Evolutionary conservation across 805 yeast species (phyloP).

Genomic region (Metschnikowia picachoensis): DNA sequence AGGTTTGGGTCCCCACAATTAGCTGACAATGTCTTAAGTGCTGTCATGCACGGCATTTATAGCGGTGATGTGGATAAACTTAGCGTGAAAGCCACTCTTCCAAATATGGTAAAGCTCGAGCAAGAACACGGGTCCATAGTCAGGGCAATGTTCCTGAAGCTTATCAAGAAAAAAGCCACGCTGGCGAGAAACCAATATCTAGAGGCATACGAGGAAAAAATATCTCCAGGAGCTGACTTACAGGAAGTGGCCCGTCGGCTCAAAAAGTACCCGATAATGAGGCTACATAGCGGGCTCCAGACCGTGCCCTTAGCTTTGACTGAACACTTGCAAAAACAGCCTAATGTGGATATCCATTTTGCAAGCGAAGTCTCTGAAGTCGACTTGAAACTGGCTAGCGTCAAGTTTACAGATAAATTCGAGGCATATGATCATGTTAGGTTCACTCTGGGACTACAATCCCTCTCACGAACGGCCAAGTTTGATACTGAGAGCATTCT

Average conservation of each 20-base stretch:
- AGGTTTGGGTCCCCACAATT: constrained; percentile 58
- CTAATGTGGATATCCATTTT: constrained; percentile 41
- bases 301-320: constrained; percentile 45
- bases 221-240: constrained; percentile 42
- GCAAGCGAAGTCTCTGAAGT: constrained; percentile 23
- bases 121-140: constrained; percentile 54
- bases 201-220: constrained; percentile 33
- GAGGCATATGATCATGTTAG: constrained; percentile 51
- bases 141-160: constrained; percentile 39
- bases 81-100: constrained; percentile 62
- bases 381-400: constrained; percentile 16
- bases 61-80: constrained; percentile 65
- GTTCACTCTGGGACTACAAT: constrained; percentile 50
- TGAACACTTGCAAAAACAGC: constrained; percentile 29
- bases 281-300: constrained; percentile 54
- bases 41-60: constrained; percentile 83
- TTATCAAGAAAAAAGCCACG: constrained; percentile 11
- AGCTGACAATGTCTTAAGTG: constrained; percentile 64
- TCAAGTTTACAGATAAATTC: neutral
- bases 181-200: constrained; percentile 19
- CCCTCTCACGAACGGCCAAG: constrained; percentile 28
- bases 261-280: constrained; percentile 58
- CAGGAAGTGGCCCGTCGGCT: constrained; percentile 32
- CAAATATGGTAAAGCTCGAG: constrained; percentile 55
- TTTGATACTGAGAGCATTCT: constrained; percentile 6